phyloP scores from a whole-genome alignment of 2,329 filamentous ascomycete genomes.

The Metarhizium robertsii region DNA sequence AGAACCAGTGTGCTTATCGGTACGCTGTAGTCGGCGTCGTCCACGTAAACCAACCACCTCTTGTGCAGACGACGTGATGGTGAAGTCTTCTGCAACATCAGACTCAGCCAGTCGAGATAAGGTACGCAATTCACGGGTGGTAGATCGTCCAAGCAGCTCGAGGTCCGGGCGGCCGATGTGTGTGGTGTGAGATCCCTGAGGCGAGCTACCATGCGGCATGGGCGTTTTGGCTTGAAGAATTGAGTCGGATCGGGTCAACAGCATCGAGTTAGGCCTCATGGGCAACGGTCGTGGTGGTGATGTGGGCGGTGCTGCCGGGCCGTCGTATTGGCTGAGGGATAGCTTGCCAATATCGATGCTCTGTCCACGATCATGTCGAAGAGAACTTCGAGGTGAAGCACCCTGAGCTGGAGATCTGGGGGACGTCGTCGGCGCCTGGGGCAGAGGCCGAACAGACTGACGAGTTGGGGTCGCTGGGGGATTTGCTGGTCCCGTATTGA shows the following conservation, averaged over 20 bases:
- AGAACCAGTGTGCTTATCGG: constrained; percentile 40
- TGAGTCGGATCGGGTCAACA: constrained; percentile 49
- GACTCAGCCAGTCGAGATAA: constrained; percentile 75
- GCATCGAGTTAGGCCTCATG: constrained; percentile 51
- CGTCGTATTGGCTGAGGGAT: constrained; percentile 36
- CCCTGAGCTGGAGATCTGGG: constrained; percentile 27
- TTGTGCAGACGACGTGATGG: constrained; percentile 66
- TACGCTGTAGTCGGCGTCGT: constrained; percentile 70
- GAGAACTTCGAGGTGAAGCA: constrained; percentile 11
- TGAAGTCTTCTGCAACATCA: constrained; percentile 68
- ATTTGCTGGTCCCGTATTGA: constrained; percentile 43
- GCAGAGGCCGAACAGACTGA: constrained; percentile 66
- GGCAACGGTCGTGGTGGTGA: constrained; percentile 32
- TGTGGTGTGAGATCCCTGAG: constrained; percentile 25
- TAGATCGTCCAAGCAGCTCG: constrained; percentile 74
- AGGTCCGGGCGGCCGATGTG: constrained; percentile 61
- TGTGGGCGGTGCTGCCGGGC: constrained; percentile 27
- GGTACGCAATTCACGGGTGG: constrained; percentile 80
- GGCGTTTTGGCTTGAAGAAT: constrained; percentile 27
- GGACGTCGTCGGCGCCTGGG: constrained; percentile 50
- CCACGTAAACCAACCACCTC: constrained; percentile 85
- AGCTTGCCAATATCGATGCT: constrained; percentile 54
- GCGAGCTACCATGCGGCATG: constrained; percentile 20
- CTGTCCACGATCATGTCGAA: constrained; percentile 47
- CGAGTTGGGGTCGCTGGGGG: constrained; percentile 65